Base-by-base conservation (phyloP, 2,329 filamentous ascomycete species). In the Acrodontium crateriforme region DNA sequence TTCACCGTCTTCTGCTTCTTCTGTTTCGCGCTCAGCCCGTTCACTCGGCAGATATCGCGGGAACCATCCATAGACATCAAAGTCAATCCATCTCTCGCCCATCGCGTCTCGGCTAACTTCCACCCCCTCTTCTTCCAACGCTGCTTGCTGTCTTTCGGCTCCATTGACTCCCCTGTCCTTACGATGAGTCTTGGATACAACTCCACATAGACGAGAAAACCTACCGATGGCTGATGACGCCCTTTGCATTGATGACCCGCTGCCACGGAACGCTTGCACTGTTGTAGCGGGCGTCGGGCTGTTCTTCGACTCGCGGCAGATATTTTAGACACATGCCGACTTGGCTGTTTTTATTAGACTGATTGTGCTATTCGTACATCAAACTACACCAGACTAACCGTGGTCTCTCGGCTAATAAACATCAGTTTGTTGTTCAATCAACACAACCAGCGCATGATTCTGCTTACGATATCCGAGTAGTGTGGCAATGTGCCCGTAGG, bases 241-340 rank as follows among this genome's bases (percentile, higher is more conserved):
- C 85, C 55, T 80, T 87, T 9, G 81, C 62, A 53, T 87, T 93
- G 50, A 95, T 78, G 34, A 95, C 81, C 32, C 89, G 66, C 60
- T 95, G 87, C 87, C 87, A 95, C 0, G 87, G 87, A 3, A 95
- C 87, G 39, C 78, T 94, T 14, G 61, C 63, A 34, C 68, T 63
- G 52, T 93, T 77, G 58, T 78, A 91, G 32, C 59, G 53, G 29
- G 53, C 47, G 36, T 61, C 55, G 26, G 50, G 49, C 32, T 54
- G 52, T 24, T 54, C 46, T 7, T 39, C 26, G 33, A 42, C 52
- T 55, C 63, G 30, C 50, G 84, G 71, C 9, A 95, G 71, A 50
- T 93, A 77, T 53, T 93, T 94, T 15, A 95, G 69, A 53, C 80
- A 91, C 25, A 89, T 66, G 29, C 87, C 87, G 5, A 95, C 85